Evolutionary conservation across 345 rosid species (phyloP), one percentile per base, ranked within the genome.

Genomic region (Isatis tinctoria): DNA sequence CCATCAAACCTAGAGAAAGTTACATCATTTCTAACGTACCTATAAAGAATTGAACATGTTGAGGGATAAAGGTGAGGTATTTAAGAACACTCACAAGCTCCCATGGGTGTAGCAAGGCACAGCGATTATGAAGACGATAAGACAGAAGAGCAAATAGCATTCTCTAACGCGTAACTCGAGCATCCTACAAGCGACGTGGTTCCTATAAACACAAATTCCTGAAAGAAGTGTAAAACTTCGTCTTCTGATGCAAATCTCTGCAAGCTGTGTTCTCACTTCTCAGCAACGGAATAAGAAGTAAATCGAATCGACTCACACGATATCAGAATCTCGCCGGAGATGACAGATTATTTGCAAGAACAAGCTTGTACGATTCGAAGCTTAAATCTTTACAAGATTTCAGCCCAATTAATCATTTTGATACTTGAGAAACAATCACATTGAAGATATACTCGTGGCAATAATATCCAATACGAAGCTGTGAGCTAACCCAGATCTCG

Each of bases 81-180:
- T 67, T 11, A 56, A 51, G 33, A 36, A 71, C 43, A 84, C 87
- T 82, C 4, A 83, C 88, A 52, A 60, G 10, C 74, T 60, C 37
- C 72, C 86, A 36, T 75, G 74, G 59, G 80, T 69, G 61, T 47
- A 72, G 63, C 67, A 76, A 20, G 77, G 63, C 62, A 69, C 58
- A 36, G 37, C 11, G 18, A 41, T 6, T 14, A 57, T 13, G 75
- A 80, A 71, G 70, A 54, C 40, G 58, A 84, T 61, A 18, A 73
- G 10, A 76, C 44, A 77, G 10, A 77, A 57, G 53, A 75, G 26
- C 11, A 82, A 51, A 62, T 33, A 47, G 30, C 59, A 45, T 62
- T 37, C 75, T 43, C 48, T 33, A 1, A 17, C 11, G 3, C 41
- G 61, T 32, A 60, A 17, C 32, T 4, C 70, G 6, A 75, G 39